phyloP scores from a whole-genome alignment of 2,329 filamentous ascomycete genomes.

The Lachnellula hyalina region DNA sequence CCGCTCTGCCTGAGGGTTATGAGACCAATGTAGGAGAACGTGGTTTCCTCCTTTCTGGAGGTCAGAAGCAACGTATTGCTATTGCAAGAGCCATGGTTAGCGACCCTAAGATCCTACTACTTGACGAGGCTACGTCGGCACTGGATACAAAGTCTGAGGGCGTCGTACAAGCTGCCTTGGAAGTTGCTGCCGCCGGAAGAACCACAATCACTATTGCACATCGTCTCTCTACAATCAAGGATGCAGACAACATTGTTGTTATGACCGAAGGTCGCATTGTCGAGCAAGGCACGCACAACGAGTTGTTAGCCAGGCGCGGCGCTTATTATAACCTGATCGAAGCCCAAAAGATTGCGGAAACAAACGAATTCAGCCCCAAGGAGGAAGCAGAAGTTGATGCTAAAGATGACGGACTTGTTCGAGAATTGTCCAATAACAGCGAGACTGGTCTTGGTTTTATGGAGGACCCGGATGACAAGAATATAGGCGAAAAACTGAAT shows the following conservation, averaged over 20 bases:
- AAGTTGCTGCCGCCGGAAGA: slow-evolving; percentile 76
- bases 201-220: slow-evolving; percentile 97
- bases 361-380: slow-evolving; percentile 47
- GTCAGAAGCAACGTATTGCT: slow-evolving; percentile 94
- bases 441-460: slow-evolving; percentile 33
- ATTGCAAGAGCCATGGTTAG: slow-evolving; percentile 88
- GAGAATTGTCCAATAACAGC: slow-evolving; percentile 40
- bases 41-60: slow-evolving; percentile 86
- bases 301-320: slow-evolving; percentile 62
- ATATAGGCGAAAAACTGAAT: slow-evolving; percentile 52
- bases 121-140: slow-evolving; percentile 92
- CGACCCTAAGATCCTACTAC: slow-evolving; percentile 83
- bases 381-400: slow-evolving; percentile 47
- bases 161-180: slow-evolving; percentile 87
- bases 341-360: slow-evolving; percentile 73
- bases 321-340: slow-evolving; percentile 84
- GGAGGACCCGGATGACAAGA: slow-evolving; percentile 56
- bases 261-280: slow-evolving; percentile 82
- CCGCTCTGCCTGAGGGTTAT: slow-evolving; percentile 76
- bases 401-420: slow-evolving; percentile 46
- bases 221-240: slow-evolving; percentile 87
- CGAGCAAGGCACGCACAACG: slow-evolving; percentile 85
- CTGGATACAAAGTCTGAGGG: slow-evolving; percentile 93
- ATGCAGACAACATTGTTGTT: slow-evolving; percentile 93
- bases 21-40: slow-evolving; percentile 94